Conservation (phyloP, 78 protist species). For the Dictyostelium intermedium region DNA sequence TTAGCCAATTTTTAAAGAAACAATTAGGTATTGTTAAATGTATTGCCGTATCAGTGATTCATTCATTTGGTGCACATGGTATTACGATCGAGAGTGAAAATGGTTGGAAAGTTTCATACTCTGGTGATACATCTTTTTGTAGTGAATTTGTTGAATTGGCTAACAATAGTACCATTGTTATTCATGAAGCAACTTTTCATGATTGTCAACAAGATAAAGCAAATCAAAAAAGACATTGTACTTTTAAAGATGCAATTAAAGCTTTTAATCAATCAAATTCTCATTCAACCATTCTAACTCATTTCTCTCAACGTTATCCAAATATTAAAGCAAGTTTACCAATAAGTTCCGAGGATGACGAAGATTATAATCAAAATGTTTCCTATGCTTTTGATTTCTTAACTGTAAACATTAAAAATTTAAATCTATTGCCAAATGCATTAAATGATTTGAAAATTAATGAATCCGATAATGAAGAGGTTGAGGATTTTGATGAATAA, state of each 20-base stretch:
- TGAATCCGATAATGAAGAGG: slow-evolving; percentile 10
- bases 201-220: slow-evolving; percentile 52
- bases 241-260: slow-evolving; percentile 24
- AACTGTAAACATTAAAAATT: slow-evolving; percentile 27
- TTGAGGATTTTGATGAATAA: slow-evolving; percentile 20
- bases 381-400: slow-evolving; percentile 47
- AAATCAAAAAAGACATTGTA: slow-evolving; percentile 10
- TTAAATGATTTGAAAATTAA: slow-evolving; percentile 3
- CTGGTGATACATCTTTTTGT: slow-evolving; percentile 63
- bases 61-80: slow-evolving; percentile 37
- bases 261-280: background rate
- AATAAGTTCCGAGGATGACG: background rate
- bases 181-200: slow-evolving; percentile 64
- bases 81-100: slow-evolving; percentile 14
- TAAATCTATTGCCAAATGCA: slow-evolving; percentile 9
- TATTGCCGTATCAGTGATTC: slow-evolving; percentile 17
- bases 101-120: slow-evolving; percentile 41
- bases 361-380: background rate
- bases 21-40: background rate
- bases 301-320: slow-evolving; percentile 70
- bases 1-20: background rate
- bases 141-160: background rate
- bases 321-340: background rate
- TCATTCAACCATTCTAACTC: slow-evolving; percentile 9
- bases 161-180: background rate